Conservation (phyloP, 768 basidiomycete genomes). For the Hemileccinum rubropunctum region DNA sequence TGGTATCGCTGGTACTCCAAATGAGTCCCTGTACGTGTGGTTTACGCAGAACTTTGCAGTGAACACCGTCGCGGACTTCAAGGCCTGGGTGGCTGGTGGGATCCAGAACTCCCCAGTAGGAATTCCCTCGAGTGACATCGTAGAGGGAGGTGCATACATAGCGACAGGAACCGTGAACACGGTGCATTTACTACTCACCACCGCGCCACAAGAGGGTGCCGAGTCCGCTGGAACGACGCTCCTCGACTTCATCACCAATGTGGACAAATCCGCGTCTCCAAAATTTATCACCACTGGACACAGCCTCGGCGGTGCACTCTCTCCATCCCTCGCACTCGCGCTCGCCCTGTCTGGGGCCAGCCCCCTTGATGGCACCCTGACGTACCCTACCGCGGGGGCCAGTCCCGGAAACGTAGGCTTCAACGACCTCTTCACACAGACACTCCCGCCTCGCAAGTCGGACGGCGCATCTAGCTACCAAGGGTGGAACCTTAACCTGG, state of each 20-base stretch:
- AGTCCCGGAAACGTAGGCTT: conserved; percentile 6
- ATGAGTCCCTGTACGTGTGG: background rate
- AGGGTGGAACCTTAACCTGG: conserved; percentile 9
- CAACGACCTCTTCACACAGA: background rate
- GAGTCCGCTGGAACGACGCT: background rate
- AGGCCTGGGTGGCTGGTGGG: conserved; percentile 4
- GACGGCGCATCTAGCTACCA: background rate
- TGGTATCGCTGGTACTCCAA: conserved; percentile 11
- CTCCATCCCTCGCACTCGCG: conserved; percentile 7
- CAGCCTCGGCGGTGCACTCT: conserved; percentile 2
- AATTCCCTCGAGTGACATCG: background rate
- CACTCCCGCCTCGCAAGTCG: background rate
- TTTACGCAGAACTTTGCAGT: conserved; percentile 8
- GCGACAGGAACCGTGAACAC: background rate
- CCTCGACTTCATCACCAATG: background rate
- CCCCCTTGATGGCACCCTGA: background rate
- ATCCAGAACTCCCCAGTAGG: background rate
- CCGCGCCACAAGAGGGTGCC: background rate
- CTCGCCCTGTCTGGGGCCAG: background rate
- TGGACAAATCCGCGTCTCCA: background rate
- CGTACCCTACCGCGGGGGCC: background rate
- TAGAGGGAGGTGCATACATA: background rate
- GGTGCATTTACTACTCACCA: background rate
- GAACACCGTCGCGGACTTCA: conserved; percentile 8
- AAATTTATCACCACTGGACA: conserved; percentile 5